These are phyloP conservation scores for Trichomonascaceae sp. DNA, from an alignment of 1,139 yeast genomes.

Conservation along the genomic window DNA sequence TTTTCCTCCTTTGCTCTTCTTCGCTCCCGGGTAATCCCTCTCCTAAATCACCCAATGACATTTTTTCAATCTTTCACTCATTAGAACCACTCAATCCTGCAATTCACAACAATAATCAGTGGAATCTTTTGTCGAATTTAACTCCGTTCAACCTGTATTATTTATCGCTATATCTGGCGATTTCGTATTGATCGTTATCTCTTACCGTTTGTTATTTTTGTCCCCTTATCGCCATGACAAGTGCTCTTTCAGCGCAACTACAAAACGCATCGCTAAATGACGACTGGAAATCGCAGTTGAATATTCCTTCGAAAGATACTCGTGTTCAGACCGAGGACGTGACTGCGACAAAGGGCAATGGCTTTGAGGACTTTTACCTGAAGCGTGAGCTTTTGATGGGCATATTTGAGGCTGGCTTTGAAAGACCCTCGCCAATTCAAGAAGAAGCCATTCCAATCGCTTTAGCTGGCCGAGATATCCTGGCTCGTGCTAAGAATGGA, in stretches of 20 bases:
- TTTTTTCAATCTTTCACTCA: background rate
- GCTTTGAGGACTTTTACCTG: slow-evolving; percentile 87
- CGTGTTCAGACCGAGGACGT: slow-evolving; percentile 98
- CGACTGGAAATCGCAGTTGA: slow-evolving; percentile 68
- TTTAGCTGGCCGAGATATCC: slow-evolving; percentile 87
- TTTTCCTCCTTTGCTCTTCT: background rate
- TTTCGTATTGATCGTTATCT: too few relatives aligned
- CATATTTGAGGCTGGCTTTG: slow-evolving; percentile 97
- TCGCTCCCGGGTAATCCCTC: background rate
- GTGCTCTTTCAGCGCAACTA: slow-evolving; percentile 24
- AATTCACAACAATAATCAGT: background rate
- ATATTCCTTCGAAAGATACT: slow-evolving; percentile 74
- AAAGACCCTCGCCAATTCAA: slow-evolving; percentile 96
- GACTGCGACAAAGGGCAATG: slow-evolving; percentile 79
- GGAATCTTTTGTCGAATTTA: background rate
- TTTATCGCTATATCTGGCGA: background rate
- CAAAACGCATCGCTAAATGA: slow-evolving; percentile 23
- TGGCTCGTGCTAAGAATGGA: slow-evolving; percentile 98
- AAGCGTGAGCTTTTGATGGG: slow-evolving; percentile 96
- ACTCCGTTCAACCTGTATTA: background rate
- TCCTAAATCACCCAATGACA: background rate
- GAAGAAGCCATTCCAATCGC: slow-evolving; percentile 97
- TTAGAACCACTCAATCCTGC: background rate
- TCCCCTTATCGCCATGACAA: slow-evolving; percentile 19
- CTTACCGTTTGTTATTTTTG: background rate